Evolutionary conservation across 495 filamentous ascomycete genomes (phyloP), one percentile per base, ranked within the genome.

Genomic region (Talaromyces nanjingensis): DNA sequence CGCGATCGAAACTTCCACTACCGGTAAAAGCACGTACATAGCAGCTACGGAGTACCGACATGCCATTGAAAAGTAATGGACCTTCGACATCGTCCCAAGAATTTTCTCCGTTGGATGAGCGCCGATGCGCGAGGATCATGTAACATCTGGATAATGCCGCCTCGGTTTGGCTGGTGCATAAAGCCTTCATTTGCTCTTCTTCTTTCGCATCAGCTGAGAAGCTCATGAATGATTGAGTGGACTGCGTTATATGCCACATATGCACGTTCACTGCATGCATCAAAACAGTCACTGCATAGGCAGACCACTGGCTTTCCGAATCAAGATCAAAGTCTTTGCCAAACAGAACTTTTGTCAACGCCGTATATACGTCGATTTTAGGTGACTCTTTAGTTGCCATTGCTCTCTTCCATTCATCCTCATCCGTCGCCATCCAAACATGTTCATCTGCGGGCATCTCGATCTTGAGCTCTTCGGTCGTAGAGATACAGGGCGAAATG

Each of bases 251-350:
- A 54, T 64, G 62, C 62, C 62, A 64, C 52, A 64, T 64, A 45
- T 64, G 62, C 22, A 64, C 34, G 53, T 64, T 57, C 52, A 64
- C 62, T 57, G 62, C 62, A 64, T 64, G 55, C 62, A 64, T 64
- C 22, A 64, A 6, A 27, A 64, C 54, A 7, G 62, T 64, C 14
- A 47, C 55, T 20, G 62, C 49, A 58, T 58, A 64, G 16, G 62
- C 52, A n/a, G 62, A n/a, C 62, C 62, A 64, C 18, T 59, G 62
- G 54, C 45, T 42, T 24, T 64, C 54, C 14, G 33, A 27, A 18
- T 59, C 62, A 9, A 39, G 62, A 42, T 58, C 53, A 57, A 57
- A 64, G 6, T 64, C 62, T 59, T 64, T 64, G 9, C 62, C 53
- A 59, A 64, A 64, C 16, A 64, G 12, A 20, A 64, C 20, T 42